phyloP scores from a whole-genome alignment of 805 yeast genomes.

The Clavispora santaluciae region DNA sequence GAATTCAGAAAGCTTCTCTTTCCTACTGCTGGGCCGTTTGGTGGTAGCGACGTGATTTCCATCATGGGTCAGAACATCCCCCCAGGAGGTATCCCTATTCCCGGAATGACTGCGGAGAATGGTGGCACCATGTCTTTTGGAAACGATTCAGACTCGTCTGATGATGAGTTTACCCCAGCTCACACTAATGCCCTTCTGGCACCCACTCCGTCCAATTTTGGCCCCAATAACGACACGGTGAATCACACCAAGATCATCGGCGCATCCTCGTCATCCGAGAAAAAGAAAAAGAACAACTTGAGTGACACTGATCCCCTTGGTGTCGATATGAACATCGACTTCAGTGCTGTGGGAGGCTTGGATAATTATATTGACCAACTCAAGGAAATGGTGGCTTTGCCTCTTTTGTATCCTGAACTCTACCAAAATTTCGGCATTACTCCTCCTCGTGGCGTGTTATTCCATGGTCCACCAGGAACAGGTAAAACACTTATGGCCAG shows the following conservation, averaged over 20 bases:
- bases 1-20: slow-evolving; percentile 63
- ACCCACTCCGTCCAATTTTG: background rate
- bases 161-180: slow-evolving; percentile 47
- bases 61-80: slow-evolving; percentile 69
- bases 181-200: slow-evolving; percentile 18
- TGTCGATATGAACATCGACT: slow-evolving; percentile 79
- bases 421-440: slow-evolving; percentile 86
- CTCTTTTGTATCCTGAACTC: slow-evolving; percentile 87
- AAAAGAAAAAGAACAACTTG: slow-evolving; percentile 48
- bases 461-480: slow-evolving; percentile 99
- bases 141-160: slow-evolving; percentile 58
- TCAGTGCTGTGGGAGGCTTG: slow-evolving; percentile 84
- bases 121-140: slow-evolving; percentile 26
- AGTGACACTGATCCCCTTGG: slow-evolving; percentile 95
- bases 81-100: slow-evolving; percentile 40
- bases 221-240: slow-evolving; percentile 14
- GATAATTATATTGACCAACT: slow-evolving; percentile 86
- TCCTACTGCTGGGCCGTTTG: slow-evolving; percentile 96
- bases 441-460: slow-evolving; percentile 95
- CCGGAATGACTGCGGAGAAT: slow-evolving; percentile 25
- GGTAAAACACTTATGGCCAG: slow-evolving; percentile 98
- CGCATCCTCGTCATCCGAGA: slow-evolving; percentile 33
- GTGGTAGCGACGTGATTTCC: slow-evolving; percentile 89
- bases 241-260: slow-evolving; percentile 30
- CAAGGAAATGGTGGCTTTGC: slow-evolving; percentile 95